phyloP scores from a whole-genome alignment of 345 rosid species.

The Cardamine occulta region DNA sequence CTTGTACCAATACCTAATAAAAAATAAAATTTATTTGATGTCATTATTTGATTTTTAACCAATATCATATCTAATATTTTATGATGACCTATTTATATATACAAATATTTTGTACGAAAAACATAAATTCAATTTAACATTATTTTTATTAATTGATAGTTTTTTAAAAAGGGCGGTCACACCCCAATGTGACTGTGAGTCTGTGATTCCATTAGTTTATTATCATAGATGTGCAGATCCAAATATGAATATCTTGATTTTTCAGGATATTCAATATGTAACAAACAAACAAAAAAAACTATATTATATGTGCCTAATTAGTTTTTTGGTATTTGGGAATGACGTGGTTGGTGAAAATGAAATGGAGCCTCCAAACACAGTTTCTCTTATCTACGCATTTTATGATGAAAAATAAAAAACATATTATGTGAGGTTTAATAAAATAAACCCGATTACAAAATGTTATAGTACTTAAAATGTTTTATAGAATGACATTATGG shows the following conservation, averaged over 20 bases:
- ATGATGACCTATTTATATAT: background rate
- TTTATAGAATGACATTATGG: slow-evolving; percentile 23
- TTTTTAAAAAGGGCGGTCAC: background rate
- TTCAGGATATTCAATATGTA: background rate
- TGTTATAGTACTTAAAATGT: background rate
- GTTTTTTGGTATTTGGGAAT: background rate
- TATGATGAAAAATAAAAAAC: slow-evolving; percentile 23
- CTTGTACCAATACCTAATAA: no score
- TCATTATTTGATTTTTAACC: background rate
- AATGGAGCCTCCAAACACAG: slow-evolving; percentile 35
- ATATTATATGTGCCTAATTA: background rate
- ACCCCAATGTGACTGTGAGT: background rate
- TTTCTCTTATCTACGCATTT: background rate
- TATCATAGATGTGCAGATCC: no score
- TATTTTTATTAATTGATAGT: no score
- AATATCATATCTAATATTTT: no score
- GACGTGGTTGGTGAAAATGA: slow-evolving; percentile 37
- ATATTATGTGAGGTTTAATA: background rate
- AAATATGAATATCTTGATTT: no score
- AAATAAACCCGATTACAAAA: background rate
- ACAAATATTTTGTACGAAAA: no score
- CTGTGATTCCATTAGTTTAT: no score
- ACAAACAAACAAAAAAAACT: background rate
- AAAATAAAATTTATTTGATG: no score
- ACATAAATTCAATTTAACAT: background rate